Evolutionary conservation across 1,139 yeast species (phyloP), one percentile per base, ranked within the genome.

Genomic region (Taphrina deformans): DNA sequence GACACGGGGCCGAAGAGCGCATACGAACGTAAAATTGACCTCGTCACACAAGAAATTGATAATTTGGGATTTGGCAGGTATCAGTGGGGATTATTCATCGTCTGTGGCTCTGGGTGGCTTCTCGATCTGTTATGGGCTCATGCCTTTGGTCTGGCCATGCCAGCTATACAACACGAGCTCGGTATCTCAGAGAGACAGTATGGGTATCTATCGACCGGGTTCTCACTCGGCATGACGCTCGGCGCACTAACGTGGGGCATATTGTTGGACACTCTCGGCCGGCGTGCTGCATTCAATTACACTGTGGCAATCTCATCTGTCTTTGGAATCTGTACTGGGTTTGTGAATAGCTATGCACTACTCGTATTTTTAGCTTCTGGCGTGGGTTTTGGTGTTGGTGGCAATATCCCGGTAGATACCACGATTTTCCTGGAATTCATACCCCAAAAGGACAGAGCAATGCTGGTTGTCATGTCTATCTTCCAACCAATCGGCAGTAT

Each of bases 401-500:
- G 62, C 67, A 85, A 85, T 71, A 76, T 85, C 67, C 86, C 83
- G 1, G 76, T 84, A 44, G 88, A 85, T 73, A 83, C 85, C 31
- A 80, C 86, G 64, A 83, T 84, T 5, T 83, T 85, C 69, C 75
- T 85, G 65, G 88, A 85, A 71, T 83, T 79, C 69, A 74, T 84
- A 66, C 88, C 88, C 1, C 76, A 77, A 52, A 80, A 79, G 60
- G 76, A 80, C 69, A 85, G 83, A 70, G 83, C 81, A 79, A 73
- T 85, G 67, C 77, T 83, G 63, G 83, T 87, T 0, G 76, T 82
- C 41, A 78, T 84, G 77, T 87, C 88, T 6, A 75, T 78, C 31
- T 84, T 83, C 77, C 85, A 88, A 87, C 86, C 86, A 66, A 73
- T 85, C 62, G 88, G 88, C 48, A 87, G 84, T 73, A 80, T 85